Conservation (phyloP, 768 basidiomycete genomes). For the Russula earlei region DNA sequence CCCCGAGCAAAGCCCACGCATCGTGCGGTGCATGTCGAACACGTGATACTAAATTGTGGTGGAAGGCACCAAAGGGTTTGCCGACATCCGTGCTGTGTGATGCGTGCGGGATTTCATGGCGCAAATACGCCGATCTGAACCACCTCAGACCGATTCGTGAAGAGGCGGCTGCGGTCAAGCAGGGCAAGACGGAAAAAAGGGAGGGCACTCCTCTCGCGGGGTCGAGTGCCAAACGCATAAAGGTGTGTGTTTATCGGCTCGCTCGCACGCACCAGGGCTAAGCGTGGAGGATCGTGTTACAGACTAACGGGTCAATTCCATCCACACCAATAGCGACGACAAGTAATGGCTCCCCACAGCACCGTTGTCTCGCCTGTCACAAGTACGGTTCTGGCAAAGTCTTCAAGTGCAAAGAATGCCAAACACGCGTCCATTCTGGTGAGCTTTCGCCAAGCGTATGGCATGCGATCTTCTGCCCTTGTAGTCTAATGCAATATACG, state of each 20-base stretch:
- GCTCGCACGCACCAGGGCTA: neutral
- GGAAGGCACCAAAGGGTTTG: conserved; percentile 89
- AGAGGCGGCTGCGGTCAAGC: conserved; percentile 40
- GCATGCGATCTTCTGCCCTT: neutral
- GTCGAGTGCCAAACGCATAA: conserved; percentile 52
- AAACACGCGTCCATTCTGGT: conserved; percentile 76
- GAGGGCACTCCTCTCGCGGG: conserved; percentile 52
- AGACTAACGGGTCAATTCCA: conserved; percentile 39
- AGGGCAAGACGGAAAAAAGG: conserved; percentile 37
- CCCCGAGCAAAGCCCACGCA: conserved; percentile 41
- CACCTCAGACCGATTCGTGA: conserved; percentile 58
- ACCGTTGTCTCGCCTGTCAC: conserved; percentile 67
- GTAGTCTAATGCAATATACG: neutral
- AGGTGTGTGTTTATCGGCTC: conserved; percentile 29
- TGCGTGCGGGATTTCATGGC: conserved; percentile 76
- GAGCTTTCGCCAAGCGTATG: conserved; percentile 19
- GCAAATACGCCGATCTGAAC: conserved; percentile 88
- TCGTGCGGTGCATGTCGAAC: conserved; percentile 82
- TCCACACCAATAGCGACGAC: conserved; percentile 55
- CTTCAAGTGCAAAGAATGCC: conserved; percentile 72
- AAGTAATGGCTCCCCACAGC: conserved; percentile 37
- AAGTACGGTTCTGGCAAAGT: conserved; percentile 74
- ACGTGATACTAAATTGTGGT: conserved; percentile 73
- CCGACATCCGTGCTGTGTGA: conserved; percentile 73
- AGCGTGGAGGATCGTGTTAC: neutral